Percentiles rank a stretch among this genome's conserved stretches.
Evolutionary conservation across 2,329 filamentous ascomycete species (phyloP).

Genomic region (Botryotinia convoluta): DNA sequence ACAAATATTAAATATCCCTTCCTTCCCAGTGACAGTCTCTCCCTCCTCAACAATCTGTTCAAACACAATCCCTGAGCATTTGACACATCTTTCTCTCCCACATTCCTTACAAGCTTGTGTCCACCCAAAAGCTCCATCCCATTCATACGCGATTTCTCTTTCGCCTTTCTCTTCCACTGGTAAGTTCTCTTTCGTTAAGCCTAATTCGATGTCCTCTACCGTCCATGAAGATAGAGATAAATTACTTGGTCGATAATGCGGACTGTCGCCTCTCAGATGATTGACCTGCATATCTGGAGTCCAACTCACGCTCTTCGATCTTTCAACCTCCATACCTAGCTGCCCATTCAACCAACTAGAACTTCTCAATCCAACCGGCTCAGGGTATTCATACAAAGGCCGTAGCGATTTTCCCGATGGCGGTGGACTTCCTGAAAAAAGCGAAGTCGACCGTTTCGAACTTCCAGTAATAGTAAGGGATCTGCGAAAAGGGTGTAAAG

Average conservation of each 20-base stretch:
- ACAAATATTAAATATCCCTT: neutral
- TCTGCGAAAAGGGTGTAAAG: neutral
- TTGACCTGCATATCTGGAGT: neutral
- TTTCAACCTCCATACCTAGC: neutral
- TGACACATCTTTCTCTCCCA: constrained; percentile 11
- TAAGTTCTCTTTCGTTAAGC: neutral
- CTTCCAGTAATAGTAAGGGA: neutral
- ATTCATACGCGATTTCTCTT: constrained; percentile 13
- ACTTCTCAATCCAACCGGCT: constrained; percentile 5
- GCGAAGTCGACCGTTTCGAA: neutral
- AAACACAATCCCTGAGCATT: neutral
- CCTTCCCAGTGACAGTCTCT: neutral
- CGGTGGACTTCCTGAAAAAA: constrained; percentile 1
- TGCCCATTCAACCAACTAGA: constrained; percentile 2
- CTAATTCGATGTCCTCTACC: neutral
- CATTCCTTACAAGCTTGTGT: neutral
- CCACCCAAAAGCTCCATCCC: constrained; percentile 19
- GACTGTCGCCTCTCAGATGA: neutral
- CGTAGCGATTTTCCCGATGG: neutral
- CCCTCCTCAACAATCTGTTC: constrained; percentile 7
- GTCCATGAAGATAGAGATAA: constrained; percentile 13
- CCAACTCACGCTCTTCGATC: neutral
- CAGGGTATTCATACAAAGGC: constrained; percentile 8
- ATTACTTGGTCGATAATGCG: neutral
- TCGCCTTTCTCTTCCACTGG: neutral